phyloP scores from a whole-genome alignment of 352 stramenopile genomes.

The Pythium dissimile region DNA sequence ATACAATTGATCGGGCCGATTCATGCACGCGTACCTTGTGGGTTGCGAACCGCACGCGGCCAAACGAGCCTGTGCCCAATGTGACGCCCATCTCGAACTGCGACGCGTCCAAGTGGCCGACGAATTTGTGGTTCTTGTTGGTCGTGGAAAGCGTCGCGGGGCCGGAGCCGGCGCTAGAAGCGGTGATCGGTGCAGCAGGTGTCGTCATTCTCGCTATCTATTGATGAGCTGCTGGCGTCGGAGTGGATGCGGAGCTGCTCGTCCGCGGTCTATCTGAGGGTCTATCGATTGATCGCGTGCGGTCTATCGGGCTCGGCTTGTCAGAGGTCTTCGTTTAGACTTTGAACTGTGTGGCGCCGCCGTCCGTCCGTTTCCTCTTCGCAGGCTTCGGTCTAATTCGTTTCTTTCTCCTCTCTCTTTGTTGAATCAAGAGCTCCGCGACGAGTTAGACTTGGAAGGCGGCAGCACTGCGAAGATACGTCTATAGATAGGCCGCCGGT shows the following conservation, averaged over 20 bases:
- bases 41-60: conserved; percentile 94
- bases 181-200: not conserved
- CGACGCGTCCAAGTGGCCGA: conserved; percentile 50
- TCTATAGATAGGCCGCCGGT: not conserved
- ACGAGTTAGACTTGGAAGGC: not conserved
- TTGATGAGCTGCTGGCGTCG: not conserved
- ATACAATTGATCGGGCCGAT: not conserved
- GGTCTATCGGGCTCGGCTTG: not conserved
- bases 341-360: too few species aligned
- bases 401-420: conserved; percentile 20
- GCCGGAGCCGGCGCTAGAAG: conserved; percentile 19
- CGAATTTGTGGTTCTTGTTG: conserved; percentile 31
- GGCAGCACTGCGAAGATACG: not conserved
- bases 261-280: too few species aligned
- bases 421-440: not conserved
- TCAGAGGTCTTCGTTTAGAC: conserved; percentile 4
- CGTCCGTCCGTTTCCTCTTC: conserved; percentile 21
- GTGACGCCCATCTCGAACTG: conserved; percentile 96
- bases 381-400: conserved; percentile 19
- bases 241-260: not conserved
- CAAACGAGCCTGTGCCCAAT: conserved; percentile 96
- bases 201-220: conserved; percentile 11
- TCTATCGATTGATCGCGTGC: not conserved
- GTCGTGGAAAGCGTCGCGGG: conserved; percentile 27
- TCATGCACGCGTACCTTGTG: conserved; percentile 72